Percentiles rank a stretch among this genome's conserved stretches.
phyloP scores from a whole-genome alignment of 768 basidiomycete species.

The Trametes punicea region DNA sequence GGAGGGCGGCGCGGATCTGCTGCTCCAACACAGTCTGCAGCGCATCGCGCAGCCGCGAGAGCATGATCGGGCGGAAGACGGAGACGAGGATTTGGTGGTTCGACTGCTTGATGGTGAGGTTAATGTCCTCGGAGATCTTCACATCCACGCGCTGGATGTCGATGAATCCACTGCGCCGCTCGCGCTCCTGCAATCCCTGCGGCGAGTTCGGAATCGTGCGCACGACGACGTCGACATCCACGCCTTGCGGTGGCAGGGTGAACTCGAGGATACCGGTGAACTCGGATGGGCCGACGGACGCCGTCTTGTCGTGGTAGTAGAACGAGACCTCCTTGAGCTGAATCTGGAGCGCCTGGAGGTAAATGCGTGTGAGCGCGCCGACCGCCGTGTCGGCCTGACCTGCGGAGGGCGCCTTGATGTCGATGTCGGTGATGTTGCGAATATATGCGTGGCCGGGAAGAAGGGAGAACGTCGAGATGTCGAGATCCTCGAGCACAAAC shows the following conservation, averaged over 20 bases:
- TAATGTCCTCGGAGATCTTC: constrained; percentile 53
- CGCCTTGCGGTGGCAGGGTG: constrained; percentile 59
- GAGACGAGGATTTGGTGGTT: constrained; percentile 63
- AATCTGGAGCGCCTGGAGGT: constrained; percentile 63
- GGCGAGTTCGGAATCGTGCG: constrained; percentile 55
- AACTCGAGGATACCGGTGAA: constrained; percentile 63
- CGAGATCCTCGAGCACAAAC: constrained; percentile 72
- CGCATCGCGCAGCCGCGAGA: constrained; percentile 54
- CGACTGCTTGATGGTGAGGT: constrained; percentile 51
- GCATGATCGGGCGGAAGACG: constrained; percentile 61
- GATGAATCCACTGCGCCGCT: constrained; percentile 47
- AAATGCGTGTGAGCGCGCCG: constrained; percentile 64
- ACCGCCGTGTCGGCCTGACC: constrained; percentile 45
- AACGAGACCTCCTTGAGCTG: constrained; percentile 65
- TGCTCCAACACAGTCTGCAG: constrained; percentile 55
- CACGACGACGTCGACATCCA: constrained; percentile 66
- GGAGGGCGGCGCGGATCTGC: constrained; percentile 49
- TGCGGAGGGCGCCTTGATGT: constrained; percentile 43
- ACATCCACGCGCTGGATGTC: constrained; percentile 54
- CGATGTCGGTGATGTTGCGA: constrained; percentile 65
- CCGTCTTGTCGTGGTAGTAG: constrained; percentile 64
- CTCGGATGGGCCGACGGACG: constrained; percentile 49
- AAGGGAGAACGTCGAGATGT: constrained; percentile 62
- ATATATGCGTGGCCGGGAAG: constrained; percentile 70
- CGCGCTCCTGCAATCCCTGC: constrained; percentile 43